Conservation (phyloP, 371 early-diverging fungal genomes). For the Funneliformis caledonium region DNA sequence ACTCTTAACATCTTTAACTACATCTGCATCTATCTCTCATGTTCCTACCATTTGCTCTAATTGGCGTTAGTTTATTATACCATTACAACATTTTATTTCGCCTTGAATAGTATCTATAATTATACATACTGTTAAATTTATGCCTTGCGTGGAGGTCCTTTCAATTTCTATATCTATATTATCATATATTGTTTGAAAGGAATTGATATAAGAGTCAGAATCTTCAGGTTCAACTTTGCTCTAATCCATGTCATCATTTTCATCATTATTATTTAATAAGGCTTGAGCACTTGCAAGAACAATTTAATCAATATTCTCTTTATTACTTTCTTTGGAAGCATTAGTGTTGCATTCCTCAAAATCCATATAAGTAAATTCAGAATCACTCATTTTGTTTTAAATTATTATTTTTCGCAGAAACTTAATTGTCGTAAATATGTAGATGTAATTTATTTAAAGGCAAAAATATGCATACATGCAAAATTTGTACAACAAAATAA, state of each 20-base stretch:
- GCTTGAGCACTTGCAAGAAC: neutral
- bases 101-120: conserved; percentile 2
- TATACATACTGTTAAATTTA: neutral
- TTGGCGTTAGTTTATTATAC: neutral
- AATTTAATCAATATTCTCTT: neutral
- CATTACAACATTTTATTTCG: conserved; percentile 3
- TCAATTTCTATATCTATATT: neutral
- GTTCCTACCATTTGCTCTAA: conserved; percentile 9
- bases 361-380: too few species aligned
- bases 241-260: neutral
- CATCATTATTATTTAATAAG: neutral
- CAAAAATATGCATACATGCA: too few species aligned
- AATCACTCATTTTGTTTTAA: too few species aligned
- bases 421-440: too few species aligned
- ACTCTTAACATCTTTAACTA: neutral
- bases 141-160: neutral
- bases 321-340: neutral
- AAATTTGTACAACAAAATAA: too few species aligned
- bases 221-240: neutral
- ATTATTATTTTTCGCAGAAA: too few species aligned
- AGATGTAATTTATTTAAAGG: too few species aligned
- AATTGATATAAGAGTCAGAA: too few species aligned
- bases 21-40: conserved; percentile 28
- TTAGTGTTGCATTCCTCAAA: too few species aligned
- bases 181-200: too few species aligned